A percentile compares a stretch with the other conserved stretches of the same genome.
Conservation (phyloP, 805 yeast genomes). For the Kodamaea jinghongensis region DNA sequence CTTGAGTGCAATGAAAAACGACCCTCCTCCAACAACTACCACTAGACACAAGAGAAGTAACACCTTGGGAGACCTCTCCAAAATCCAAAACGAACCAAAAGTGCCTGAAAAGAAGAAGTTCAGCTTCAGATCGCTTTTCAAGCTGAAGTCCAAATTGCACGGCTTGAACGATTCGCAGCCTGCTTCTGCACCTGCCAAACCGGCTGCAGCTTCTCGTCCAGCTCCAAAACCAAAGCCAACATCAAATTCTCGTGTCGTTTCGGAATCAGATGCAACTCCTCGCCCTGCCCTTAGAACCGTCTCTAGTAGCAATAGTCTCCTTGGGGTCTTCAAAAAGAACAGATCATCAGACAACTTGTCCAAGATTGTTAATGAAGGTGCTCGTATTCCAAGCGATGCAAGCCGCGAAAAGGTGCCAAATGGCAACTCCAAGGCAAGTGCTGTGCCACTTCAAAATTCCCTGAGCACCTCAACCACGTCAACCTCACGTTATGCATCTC, state of each 20-base stretch:
- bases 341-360: conserved; percentile 7
- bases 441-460: no score
- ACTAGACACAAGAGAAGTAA: conserved; percentile 10
- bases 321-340: conserved; percentile 23
- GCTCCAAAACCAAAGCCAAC: conserved; percentile 29
- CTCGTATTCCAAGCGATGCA: not conserved
- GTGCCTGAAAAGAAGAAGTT: conserved; percentile 29
- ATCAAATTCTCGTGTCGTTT: conserved; percentile 18
- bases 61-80: conserved; percentile 12
- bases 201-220: conserved; percentile 1
- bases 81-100: conserved; percentile 6
- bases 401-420: no score
- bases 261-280: not conserved
- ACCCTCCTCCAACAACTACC: conserved; percentile 1
- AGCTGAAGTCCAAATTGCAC: conserved; percentile 33
- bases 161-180: conserved; percentile 19
- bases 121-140: conserved; percentile 38
- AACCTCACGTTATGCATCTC: no score
- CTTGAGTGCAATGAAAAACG: conserved; percentile 2
- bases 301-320: conserved; percentile 9
- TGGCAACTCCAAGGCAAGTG: no score
- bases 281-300: conserved; percentile 1
- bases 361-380: not conserved
- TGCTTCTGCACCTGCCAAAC: no score
- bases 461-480: no score